phyloP scores from a whole-genome alignment of 1,284 basidiomycete species.

The Pseudozyma sp. region DNA sequence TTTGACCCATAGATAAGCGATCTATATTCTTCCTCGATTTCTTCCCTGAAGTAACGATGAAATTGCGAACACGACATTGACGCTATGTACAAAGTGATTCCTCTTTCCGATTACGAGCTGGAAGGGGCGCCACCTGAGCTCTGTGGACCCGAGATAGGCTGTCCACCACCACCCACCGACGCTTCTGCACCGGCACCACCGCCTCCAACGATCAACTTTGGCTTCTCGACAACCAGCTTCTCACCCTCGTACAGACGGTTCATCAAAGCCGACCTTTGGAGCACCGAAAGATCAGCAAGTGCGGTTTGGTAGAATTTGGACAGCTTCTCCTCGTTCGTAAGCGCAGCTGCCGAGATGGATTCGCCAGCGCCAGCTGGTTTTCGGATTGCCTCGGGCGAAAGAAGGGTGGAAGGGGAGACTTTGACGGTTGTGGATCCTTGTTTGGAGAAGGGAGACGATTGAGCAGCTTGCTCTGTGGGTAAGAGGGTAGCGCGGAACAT shows the following conservation, averaged over 20 bases:
- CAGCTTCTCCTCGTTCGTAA: constrained; percentile 47
- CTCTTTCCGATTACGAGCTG: constrained; percentile 19
- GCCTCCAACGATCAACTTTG: constrained; percentile 58
- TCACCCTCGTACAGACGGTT: constrained; percentile 67
- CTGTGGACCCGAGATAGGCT: constrained; percentile 42
- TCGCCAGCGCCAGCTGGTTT: constrained; percentile 19
- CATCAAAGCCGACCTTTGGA: constrained; percentile 65
- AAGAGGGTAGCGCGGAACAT: constrained; percentile 63
- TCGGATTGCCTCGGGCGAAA: constrained; percentile 37
- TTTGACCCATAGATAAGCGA: no score
- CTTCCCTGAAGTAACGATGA: neutral
- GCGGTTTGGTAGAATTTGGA: constrained; percentile 58
- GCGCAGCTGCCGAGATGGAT: constrained; percentile 39
- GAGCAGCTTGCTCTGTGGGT: constrained; percentile 37
- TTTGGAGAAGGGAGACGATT: constrained; percentile 59
- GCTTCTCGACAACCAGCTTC: constrained; percentile 66
- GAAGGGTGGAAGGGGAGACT: constrained; percentile 54
- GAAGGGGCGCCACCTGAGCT: constrained; percentile 48
- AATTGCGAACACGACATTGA: neutral
- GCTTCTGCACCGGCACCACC: constrained; percentile 54
- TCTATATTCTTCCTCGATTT: no score
- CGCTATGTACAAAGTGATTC: neutral
- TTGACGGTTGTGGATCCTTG: constrained; percentile 50
- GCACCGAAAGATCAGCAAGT: constrained; percentile 61
- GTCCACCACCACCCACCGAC: constrained; percentile 46